Conservation (phyloP, 2,329 filamentous ascomycete genomes). For the Teratosphaeria destructans region DNA sequence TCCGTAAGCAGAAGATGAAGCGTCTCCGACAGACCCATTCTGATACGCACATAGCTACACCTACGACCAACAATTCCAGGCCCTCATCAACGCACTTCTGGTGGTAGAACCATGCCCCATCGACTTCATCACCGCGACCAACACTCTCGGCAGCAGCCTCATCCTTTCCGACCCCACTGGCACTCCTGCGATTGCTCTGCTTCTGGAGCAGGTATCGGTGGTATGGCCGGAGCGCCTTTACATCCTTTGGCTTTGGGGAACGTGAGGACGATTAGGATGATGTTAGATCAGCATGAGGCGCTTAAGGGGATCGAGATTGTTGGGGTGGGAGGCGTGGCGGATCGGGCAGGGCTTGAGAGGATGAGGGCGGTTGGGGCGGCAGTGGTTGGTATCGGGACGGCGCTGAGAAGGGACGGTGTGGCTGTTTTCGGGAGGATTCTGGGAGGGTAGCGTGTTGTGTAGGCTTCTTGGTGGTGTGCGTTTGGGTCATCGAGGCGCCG, state of each 20-base stretch:
- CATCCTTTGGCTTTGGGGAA: constrained; percentile 68
- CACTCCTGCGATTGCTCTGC: constrained; percentile 41
- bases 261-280: constrained; percentile 52
- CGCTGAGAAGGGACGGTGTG: constrained; percentile 53
- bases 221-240: constrained; percentile 60
- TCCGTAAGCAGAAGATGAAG: constrained; percentile 32
- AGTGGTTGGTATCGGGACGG: constrained; percentile 60
- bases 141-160: constrained; percentile 61
- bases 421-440: constrained; percentile 51
- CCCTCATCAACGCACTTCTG: constrained; percentile 44
- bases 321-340: constrained; percentile 62
- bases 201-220: constrained; percentile 50
- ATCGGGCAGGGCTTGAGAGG: constrained; percentile 50
- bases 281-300: constrained; percentile 43
- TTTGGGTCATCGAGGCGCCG: background rate
- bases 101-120: constrained; percentile 34
- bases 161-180: constrained; percentile 34
- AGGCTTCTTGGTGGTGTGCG: background rate
- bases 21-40: background rate
- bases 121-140: constrained; percentile 63
- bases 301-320: constrained; percentile 53
- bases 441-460: background rate
- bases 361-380: constrained; percentile 58
- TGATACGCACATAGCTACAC: constrained; percentile 43
- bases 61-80: constrained; percentile 53